Evolutionary conservation across 192 early-diverging fungal genomes (phyloP), one percentile per base, ranked within the genome.

Genomic region (Coemansia sp.): DNA sequence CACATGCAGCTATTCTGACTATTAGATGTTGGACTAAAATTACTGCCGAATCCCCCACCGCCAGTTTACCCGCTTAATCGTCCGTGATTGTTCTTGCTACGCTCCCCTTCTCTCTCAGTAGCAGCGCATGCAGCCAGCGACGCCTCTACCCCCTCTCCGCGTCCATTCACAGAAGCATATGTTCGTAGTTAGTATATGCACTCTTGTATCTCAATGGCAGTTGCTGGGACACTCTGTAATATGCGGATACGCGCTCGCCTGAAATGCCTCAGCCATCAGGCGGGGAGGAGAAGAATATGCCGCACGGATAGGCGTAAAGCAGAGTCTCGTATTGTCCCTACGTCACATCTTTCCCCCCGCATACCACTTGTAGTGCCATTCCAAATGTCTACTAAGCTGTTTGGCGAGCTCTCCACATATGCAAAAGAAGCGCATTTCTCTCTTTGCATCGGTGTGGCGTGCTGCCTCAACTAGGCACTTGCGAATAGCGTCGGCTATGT

Each of bases 401-500:
- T 39, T 4, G 8, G 10, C 11, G 32, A 40, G 7, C 37, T 3
- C 59, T 61, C 38, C 38, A 40, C 33, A 61, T 21, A 37, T 10
- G 19, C 59, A 19, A 40, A 39, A 38, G 17, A 21, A 61, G 5
- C 28, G 9, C 19, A 26, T 26, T 23, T 39, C 14, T 40, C 9
- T 3, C 17, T 61, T 19, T 35, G 19, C 8, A 6, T 19, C 59
- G 21, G 59, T 33, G 35, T 61, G 59, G 59, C 59, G 28, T 61
- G 59, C 59, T 39, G 59, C 59, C 9, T 61, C 32, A 35, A 61
- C 37, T 16, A 37, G 38, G 37, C 59, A 61, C 59, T 61, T 40
- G 59, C 59, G 1, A 61, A 61, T 61, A 61, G 59, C 19, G 19
- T 40, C 59, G 21, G 59, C 59, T 40, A 37, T 61, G 59, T 39